phyloP scores from a whole-genome alignment of 352 stramenopile species.

The Phytopythium boreale region DNA sequence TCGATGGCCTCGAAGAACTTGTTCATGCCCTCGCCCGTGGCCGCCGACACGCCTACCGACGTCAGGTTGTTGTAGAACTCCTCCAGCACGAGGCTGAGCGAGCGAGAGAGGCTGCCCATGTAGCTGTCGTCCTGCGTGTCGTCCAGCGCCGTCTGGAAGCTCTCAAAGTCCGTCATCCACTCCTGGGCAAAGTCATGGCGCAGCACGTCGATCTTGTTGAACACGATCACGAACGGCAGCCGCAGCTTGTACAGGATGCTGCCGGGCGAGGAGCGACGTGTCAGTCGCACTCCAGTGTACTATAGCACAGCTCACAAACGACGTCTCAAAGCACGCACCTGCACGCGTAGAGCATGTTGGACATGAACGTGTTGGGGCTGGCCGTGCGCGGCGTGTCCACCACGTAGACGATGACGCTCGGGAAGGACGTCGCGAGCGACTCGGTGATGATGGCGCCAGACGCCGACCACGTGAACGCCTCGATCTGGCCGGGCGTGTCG shows the following conservation, averaged over 20 bases:
- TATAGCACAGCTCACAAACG: too few species aligned
- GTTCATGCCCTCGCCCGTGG: conserved; percentile 94
- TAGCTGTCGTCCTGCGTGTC: conserved; percentile 88
- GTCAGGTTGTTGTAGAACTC: conserved; percentile 95
- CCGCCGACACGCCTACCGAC: conserved; percentile 93
- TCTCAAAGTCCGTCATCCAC: conserved; percentile 99
- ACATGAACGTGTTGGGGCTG: conserved; percentile 99
- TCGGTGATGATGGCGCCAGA: conserved; percentile 98
- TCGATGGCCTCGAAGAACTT: conserved; percentile 92
- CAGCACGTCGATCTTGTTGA: conserved; percentile 99
- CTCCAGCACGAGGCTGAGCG: conserved; percentile 84
- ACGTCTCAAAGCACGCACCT: conserved; percentile 26
- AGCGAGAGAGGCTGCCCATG: conserved; percentile 91
- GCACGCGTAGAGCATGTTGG: conserved; percentile 99
- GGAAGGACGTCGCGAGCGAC: conserved; percentile 95
- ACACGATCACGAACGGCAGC: conserved; percentile 96
- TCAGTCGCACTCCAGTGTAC: not conserved
- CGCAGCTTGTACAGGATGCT: conserved; percentile 97
- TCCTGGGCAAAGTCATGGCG: conserved; percentile 93
- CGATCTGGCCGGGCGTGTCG: conserved; percentile 99
- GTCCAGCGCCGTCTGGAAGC: conserved; percentile 96
- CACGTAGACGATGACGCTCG: conserved; percentile 97
- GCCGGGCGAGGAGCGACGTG: not conserved
- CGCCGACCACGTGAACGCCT: conserved; percentile 99
- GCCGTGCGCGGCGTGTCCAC: conserved; percentile 96